A percentile compares a stretch with the other conserved stretches of the same genome.
Conservation (phyloP, 345 rosid species). For the Citrus cavaleriei region DNA sequence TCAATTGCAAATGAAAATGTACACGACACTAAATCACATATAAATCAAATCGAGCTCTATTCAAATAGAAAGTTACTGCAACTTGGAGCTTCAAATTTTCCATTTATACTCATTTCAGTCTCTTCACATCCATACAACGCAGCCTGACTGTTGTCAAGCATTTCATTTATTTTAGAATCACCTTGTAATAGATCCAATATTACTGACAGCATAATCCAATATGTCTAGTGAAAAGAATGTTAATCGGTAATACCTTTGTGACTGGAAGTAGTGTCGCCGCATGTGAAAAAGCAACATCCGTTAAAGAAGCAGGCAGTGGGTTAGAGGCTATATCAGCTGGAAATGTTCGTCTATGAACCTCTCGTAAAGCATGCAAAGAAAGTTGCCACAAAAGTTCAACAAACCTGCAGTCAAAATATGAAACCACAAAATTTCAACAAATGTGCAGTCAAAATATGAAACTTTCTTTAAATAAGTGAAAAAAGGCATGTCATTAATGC, state of each 20-base stretch:
- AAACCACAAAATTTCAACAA: conserved; percentile 82
- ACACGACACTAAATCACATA: neutral
- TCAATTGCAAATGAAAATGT: neutral
- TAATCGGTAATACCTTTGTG: conserved; percentile 57
- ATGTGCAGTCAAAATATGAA: conserved; percentile 47
- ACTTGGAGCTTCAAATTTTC: neutral
- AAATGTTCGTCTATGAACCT: conserved; percentile 95
- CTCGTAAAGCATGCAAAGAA: conserved; percentile 92
- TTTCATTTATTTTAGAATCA: neutral
- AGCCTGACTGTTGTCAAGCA: neutral
- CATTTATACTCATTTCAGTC: neutral
- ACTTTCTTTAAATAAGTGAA: neutral
- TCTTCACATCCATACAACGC: neutral
- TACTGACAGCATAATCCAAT: neutral
- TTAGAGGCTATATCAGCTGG: conserved; percentile 78
- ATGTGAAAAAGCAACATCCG: conserved; percentile 97
- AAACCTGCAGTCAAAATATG: conserved; percentile 58
- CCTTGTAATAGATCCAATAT: neutral
- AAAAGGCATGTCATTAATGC: neutral
- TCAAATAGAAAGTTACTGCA: neutral
- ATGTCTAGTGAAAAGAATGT: neutral
- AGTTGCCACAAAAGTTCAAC: conserved; percentile 99
- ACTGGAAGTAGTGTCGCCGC: conserved; percentile 98
- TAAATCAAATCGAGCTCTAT: neutral
- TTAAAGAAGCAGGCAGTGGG: conserved; percentile 87